Evolutionary conservation across 495 filamentous ascomycete species (phyloP), one percentile per base, ranked within the genome.

Genomic region (Penicillium cataractarum): DNA sequence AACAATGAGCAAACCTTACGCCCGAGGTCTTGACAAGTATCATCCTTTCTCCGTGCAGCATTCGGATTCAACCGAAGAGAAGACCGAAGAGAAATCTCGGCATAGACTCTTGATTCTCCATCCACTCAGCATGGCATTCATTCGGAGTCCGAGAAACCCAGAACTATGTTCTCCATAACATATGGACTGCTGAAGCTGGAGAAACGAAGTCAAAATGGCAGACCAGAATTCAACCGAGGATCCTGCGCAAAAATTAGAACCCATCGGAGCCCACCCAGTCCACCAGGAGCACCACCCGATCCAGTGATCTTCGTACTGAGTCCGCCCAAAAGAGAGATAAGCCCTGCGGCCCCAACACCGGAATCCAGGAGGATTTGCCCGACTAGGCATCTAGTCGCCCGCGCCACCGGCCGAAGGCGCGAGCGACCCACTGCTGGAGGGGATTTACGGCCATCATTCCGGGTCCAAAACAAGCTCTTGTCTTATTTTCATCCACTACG

Each of bases 341-440:
- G 70, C 70, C 64, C 69, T 72, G 69, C 57, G 64, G 67, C 62
- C 59, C 67, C 69, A 42, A 55, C 63, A 37, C 61, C 62, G 66
- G 59, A 35, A 67, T 27, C 62, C 58, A 62, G 65, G 67, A 66
- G 67, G 67, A 64, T 68, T 65, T 71, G 35, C 68, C 68, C 59
- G 59, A 62, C 67, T 68, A 68, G 68, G 68, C 63, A 68, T 61
- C 63, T 58, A 68, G 65, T 68, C 63, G 58, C 58, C 55, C 58
- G 62, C 62, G 63, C 69, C 67, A 72, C 67, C 60, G 69, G 63
- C 68, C 60, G 68, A 68, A 64, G 60, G 61, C 31, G 52, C 57
- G 15, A 19, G 22, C 21, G 64, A 66, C 55, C 65, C 65, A 65
- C 60, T 42, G 58, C 12, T 42, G 53, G 49, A 63, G 63, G 61